Evolutionary conservation across 768 basidiomycete genomes (phyloP), one percentile per base, ranked within the genome.

Genomic region (Tricholoma terreum): DNA sequence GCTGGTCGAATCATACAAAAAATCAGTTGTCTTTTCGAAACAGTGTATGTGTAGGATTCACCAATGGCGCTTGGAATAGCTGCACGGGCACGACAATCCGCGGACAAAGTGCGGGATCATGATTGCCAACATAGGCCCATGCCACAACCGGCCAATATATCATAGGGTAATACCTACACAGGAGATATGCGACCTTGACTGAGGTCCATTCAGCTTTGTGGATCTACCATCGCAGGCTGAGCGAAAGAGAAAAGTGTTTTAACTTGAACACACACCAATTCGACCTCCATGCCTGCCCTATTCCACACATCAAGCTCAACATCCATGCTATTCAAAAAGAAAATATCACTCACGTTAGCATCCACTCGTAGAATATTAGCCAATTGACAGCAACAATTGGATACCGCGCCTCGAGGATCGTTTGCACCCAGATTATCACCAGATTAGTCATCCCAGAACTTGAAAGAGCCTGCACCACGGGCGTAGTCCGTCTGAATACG

Each of bases 141-240:
- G 74, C 67, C 10, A 76, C 56, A 1, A 74, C 17, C 1, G 75
- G 66, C 75, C 76, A 79, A 2, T 75, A 31, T 2, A 67, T 10
- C 6, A 77, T 60, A 35, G 72, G 71, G 51, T 78, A 79, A 61
- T 79, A 79, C 17, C 77, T 69, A 58, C 77, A 79, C 10, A 75
- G 59, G 1, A 79, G 63, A 56, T 77, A 79, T 17, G 73, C 63
- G 15, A 67, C 64, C 58, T 77, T 77, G 61, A 78, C 67, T 2
- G 71, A 71, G 21, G 73, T 73, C 74, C 77, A 75, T 22, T 67
- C 63, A 3, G 73, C 62, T 22, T 61, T 65, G 53, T 75, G 67
- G 36, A 76, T 74, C 75, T 76, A 55, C 21, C 12, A 27, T 21
- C 49, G 34, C 38, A 36, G 5, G 2, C 8, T 21, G 17, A 50